Evolutionary conservation across 768 basidiomycete genomes (phyloP), one percentile per base, ranked within the genome.

Genomic region (Astraeus odoratus): DNA sequence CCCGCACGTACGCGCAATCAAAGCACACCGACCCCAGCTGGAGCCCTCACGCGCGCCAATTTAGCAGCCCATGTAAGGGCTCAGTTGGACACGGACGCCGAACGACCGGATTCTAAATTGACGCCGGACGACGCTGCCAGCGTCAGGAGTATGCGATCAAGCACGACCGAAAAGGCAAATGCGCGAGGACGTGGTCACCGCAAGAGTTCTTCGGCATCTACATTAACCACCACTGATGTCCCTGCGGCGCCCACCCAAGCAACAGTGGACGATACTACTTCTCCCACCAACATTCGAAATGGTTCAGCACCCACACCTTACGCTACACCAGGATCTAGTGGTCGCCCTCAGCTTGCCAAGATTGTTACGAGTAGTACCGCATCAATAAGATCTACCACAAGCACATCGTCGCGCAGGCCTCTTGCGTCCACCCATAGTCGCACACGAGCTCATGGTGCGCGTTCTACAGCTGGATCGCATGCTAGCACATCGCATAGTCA

Each of bases 51-150:
- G 19, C 42, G 23, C 26, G 47, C 38, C 40, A 42, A 51, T 55
- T 10, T 68, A 67, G 42, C 22, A 59, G 65, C 8, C 55, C 54
- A 27, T 63, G 59, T 26, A 53, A 57, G 12, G 49, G 25, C 39
- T 16, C 39, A 39, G 2, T 39, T 41, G 25, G 39, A 57, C 5
- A 48, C 48, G 15, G 50, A 55, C n/a, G 68, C 69, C 47, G 66
- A 69, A 25, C 61, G 80, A 15, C 85, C 85, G 2, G 86, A 88
- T 51, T 86, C 83, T 5, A 86, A 87, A 55, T 68, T 86, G 8
- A 83, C 81, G 2, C 83, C 83, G 16, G 39, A 41, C 3, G 69
- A 66, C 29, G 56, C 60, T 27, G 52, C 54, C 22, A 64, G 62
- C 7, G 26, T 56, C 38, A 49, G 36, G 22, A 65, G 63, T 6